Evolutionary conservation across 129 eudicot genomes (phyloP), one percentile per base, ranked within the genome.

Genomic region (Escallonia herrerae): DNA sequence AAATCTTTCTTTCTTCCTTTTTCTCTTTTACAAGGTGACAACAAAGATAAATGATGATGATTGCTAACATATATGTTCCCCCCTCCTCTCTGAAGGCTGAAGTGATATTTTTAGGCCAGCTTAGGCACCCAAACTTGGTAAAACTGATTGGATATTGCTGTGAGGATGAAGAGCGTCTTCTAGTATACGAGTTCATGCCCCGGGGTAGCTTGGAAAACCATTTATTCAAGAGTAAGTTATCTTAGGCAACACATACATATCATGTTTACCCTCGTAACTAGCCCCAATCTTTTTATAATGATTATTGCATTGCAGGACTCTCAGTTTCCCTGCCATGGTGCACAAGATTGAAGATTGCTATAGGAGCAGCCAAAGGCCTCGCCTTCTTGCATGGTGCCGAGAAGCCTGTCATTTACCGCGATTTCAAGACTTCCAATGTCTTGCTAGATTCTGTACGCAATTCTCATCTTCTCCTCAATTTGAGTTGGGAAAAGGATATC

Each of bases 161-260:
- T 58, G 96, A 94, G 66, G 99, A 94, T 38, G 95, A 89, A 70
- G 95, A 94, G 57, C 70, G 99, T 43, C 84, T 94, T 7, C 96
- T 94, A 12, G 96, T 94, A 2, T 94, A 94, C 53, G 99, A 94
- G 76, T 94, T 94, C 84, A 86, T 94, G 99, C 84, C 99, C 2
- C 75, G 93, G 38, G 99, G 99, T 73, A 94, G 99, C 82, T 71
- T 93, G 67, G 98, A 93, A 74, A 93, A 93, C 73, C 98, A 93
- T 80, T 67, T 93, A 42, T 88, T 93, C 67, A 93, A 79, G 66
- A 84, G 98, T 93, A 80, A 80, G 67, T 15, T 65, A 56, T 52
- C 33, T 22, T 22, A 22, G 33, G 33, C 33, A 22, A 22, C 33
- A 22, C 33, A 22, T 22, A 22, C 33, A 22, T 1, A 22, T 22